Evolutionary conservation across 2,329 filamentous ascomycete species (phyloP).

Genomic region (Tolypocladium ovalisporum): DNA sequence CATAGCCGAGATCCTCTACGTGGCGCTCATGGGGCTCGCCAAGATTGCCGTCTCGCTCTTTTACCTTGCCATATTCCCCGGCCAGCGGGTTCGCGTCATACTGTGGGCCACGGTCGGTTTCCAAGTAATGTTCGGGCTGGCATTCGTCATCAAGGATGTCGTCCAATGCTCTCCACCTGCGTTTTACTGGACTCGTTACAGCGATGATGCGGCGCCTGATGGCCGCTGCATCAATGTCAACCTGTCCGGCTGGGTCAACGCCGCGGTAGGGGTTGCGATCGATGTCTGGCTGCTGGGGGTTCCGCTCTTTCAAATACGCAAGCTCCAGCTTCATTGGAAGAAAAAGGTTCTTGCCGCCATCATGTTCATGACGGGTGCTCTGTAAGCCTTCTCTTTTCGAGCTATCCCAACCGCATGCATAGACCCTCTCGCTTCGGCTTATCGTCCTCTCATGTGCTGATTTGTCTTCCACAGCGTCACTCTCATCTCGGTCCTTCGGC

Average conservation of each 20-base stretch:
- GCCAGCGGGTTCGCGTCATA: neutral
- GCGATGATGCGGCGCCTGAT: neutral
- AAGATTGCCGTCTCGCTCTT: conserved; percentile 2
- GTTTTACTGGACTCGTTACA: neutral
- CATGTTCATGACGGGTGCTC: conserved; percentile 1
- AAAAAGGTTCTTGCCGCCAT: conserved; percentile 2
- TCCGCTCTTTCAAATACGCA: neutral
- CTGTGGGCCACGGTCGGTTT: neutral
- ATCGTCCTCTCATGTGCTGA: neutral
- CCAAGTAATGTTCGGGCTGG: neutral
- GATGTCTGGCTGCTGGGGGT: conserved; percentile 2
- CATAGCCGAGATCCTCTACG: neutral
- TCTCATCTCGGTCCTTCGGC: neutral
- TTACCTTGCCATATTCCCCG: conserved; percentile 2
- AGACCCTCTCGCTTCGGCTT: neutral
- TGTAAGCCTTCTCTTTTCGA: neutral
- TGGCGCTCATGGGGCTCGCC: neutral
- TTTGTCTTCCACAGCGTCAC: neutral
- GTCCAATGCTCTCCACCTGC: neutral
- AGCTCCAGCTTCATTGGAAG: conserved; percentile 2
- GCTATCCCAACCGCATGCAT: neutral
- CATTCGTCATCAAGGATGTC: neutral
- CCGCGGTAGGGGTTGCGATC: neutral
- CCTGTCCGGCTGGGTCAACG: neutral
- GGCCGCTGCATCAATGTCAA: neutral